These are phyloP conservation scores for Stephanodiscus minutulus DNA, from an alignment of 108 stramenopile species.

Conservation along the genomic window DNA sequence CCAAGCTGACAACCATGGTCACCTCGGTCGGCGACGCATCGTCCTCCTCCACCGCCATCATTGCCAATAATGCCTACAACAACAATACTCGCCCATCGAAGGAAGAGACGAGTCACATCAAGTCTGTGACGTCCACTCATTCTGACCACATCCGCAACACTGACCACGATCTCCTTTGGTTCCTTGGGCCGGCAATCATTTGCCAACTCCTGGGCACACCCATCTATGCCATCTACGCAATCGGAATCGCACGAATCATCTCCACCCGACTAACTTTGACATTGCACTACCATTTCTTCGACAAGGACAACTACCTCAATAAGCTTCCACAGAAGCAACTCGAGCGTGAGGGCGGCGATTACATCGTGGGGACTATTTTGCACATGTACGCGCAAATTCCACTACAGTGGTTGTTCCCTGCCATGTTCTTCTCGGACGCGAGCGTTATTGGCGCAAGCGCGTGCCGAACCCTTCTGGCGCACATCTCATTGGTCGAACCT, in stretches of 20 bases:
- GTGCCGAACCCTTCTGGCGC: slow-evolving; percentile 42
- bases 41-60: slow-evolving; percentile 33
- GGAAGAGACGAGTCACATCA: slow-evolving; percentile 52
- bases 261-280: slow-evolving; percentile 58
- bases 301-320: slow-evolving; percentile 75
- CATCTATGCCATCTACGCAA: slow-evolving; percentile 59
- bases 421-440: slow-evolving; percentile 62
- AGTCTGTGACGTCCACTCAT: slow-evolving; percentile 63
- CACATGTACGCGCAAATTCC: slow-evolving; percentile 73
- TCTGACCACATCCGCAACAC: slow-evolving; percentile 61
- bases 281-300: slow-evolving; percentile 63
- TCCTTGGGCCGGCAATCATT: slow-evolving; percentile 56
- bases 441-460: slow-evolving; percentile 50
- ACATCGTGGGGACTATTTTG: slow-evolving; percentile 57
- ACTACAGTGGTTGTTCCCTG: slow-evolving; percentile 63
- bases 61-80: slow-evolving; percentile 45
- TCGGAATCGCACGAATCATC: slow-evolving; percentile 60
- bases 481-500: slow-evolving; percentile 65
- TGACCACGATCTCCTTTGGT: slow-evolving; percentile 55
- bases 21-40: slow-evolving; percentile 35
- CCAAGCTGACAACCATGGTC: slow-evolving; percentile 1
- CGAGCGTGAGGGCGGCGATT: slow-evolving; percentile 60
- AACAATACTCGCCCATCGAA: slow-evolving; percentile 42
- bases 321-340: slow-evolving; percentile 68
- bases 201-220: slow-evolving; percentile 50